Evolutionary conservation across 306 rosid genomes (phyloP), one percentile per base, ranked within the genome.

Genomic region (Vachellia pachyceras): DNA sequence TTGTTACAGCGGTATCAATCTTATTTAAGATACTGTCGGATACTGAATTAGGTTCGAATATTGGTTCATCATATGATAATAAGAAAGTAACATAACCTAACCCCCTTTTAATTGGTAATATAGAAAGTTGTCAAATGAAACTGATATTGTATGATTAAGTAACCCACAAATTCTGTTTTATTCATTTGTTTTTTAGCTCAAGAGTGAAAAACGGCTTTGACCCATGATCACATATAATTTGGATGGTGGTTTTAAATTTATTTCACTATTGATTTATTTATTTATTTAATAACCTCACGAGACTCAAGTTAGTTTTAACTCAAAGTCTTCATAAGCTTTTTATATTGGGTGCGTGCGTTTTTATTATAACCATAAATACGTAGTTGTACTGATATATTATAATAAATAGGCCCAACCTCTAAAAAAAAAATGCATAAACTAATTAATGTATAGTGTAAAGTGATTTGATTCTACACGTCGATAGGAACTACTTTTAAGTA

Each of bases 121-220:
- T 77, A 22, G 29, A 25, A 61, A 63, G 15, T 64, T 54, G 52
- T n/a, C 29, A 72, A 29, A 29, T 29, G 77, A 80, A 76, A 60
- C 41, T 25, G 23, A 7, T 0, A 78, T 42, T n/a, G 10, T n/a
- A 45, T 68, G 72, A 60, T 39, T 41, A 60, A 68, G 47, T 61
- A 75, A 60, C 70, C 46, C 35, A 33, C 22, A 1, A 7, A 6
- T 9, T 69, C 73, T 42, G 73, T 69, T 69, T n/a, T 73, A 42
- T 10, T 79, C 3, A 44, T 68, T 76, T 80, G 75, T 63, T 61
- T 80, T 84, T 29, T 63, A 75, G 75, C 76, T 52, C 44, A 69
- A 65, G 54, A 61, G 82, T 50, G 72, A 50, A 63, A 52, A 52
- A 35, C 33, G 75, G 36, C 77, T 22, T 76, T 71, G 75, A 25